Evolutionary conservation across 1,284 basidiomycete species (phyloP).

Genomic region (Tausonia pullulans): DNA sequence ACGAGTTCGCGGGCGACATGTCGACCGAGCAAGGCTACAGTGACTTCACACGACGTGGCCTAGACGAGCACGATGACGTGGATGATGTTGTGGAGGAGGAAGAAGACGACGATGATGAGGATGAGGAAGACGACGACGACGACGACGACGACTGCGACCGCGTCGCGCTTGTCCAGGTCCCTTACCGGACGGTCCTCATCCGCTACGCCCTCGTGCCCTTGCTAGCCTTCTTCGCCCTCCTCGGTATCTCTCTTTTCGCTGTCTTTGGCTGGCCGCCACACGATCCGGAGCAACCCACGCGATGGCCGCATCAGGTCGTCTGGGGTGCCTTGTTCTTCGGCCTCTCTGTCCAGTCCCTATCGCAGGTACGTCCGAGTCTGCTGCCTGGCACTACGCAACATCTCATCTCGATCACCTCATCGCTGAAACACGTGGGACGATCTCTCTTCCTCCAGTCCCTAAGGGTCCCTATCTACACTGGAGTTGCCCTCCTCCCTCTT

Average conservation of each 20-base stretch:
- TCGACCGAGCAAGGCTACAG: too few relatives aligned
- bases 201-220: slow-evolving; percentile 12
- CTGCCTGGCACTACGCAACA: not conserved
- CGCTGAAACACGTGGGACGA: not conserved
- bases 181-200: slow-evolving; percentile 7
- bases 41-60: too few relatives aligned
- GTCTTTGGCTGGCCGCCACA: slow-evolving; percentile 2
- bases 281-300: not conserved
- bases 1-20: too few relatives aligned
- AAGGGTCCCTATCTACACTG: slow-evolving; percentile 10
- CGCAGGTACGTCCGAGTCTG: slow-evolving; percentile 6
- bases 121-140: not conserved
- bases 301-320: slow-evolving; percentile 1
- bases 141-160: not conserved
- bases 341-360: slow-evolving; percentile 9
- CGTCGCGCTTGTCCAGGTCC: not conserved
- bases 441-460: not conserved
- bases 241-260: not conserved
- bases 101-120: not conserved
- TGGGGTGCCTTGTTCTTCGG: slow-evolving; percentile 1
- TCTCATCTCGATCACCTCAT: not conserved
- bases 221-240: slow-evolving; percentile 6
- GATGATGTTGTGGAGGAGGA: not conserved
- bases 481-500: not conserved
- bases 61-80: not conserved